Evolutionary conservation across 805 yeast species (phyloP).

Genomic region (Cyberlindnera americana): DNA sequence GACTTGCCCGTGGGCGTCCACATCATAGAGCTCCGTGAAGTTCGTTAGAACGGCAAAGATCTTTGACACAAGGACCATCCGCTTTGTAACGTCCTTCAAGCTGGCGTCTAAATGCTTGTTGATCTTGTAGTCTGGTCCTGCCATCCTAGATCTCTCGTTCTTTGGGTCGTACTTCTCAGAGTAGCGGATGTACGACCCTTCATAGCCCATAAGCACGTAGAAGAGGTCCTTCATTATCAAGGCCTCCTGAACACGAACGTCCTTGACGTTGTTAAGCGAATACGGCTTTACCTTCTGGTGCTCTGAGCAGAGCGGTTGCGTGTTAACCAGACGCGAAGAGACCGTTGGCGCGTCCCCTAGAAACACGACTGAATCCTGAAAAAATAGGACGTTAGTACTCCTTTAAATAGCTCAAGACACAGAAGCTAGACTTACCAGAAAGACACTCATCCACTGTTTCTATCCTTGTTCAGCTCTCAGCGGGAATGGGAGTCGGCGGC

Average conservation of each 20-base stretch:
- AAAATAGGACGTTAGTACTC: slow-evolving; percentile 1
- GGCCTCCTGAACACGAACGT: slow-evolving; percentile 63
- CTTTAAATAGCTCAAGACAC: too few species aligned
- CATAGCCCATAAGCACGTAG: slow-evolving; percentile 64
- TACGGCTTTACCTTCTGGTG: slow-evolving; percentile 36
- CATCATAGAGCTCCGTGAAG: slow-evolving; percentile 60
- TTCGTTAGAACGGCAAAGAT: slow-evolving; percentile 53
- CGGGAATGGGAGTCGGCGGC: background rate
- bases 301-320: slow-evolving; percentile 32
- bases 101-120: slow-evolving; percentile 72
- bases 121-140: slow-evolving; percentile 74
- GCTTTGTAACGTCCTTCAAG: slow-evolving; percentile 63
- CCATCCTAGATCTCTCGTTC: slow-evolving; percentile 37
- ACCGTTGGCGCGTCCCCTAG: slow-evolving; percentile 22
- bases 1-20: slow-evolving; percentile 59
- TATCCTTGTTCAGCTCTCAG: background rate
- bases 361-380: slow-evolving; percentile 27
- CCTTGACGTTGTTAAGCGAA: slow-evolving; percentile 45
- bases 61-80: slow-evolving; percentile 60
- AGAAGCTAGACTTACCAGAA: slow-evolving; percentile 3
- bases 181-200: slow-evolving; percentile 74
- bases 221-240: slow-evolving; percentile 67
- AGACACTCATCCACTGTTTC: slow-evolving; percentile 2
- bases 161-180: slow-evolving; percentile 55
- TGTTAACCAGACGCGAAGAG: slow-evolving; percentile 30